phyloP scores from a whole-genome alignment of 2,329 filamentous ascomycete genomes.

The Anisogramma anomala region DNA sequence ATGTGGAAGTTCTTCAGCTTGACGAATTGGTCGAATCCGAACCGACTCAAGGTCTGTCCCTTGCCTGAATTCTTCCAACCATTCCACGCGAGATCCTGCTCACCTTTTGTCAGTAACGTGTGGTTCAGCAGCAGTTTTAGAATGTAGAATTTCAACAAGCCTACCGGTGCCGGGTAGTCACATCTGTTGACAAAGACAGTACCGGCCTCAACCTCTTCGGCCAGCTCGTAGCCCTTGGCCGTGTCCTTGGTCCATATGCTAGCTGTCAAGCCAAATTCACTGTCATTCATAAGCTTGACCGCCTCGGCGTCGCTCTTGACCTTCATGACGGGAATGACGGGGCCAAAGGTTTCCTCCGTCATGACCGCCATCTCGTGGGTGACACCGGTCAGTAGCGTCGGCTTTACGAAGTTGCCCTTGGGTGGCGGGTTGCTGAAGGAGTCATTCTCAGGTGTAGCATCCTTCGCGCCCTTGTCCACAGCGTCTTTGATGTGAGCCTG shows the following conservation, averaged over 20 bases:
- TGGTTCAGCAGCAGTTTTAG: constrained; percentile 7
- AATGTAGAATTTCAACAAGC: constrained; percentile 20
- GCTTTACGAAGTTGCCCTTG: constrained; percentile 82
- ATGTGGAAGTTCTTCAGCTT: constrained; percentile 94
- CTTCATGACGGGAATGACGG: constrained; percentile 81
- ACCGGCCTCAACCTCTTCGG: constrained; percentile 75
- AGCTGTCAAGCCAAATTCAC: constrained; percentile 87
- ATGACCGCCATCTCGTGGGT: constrained; percentile 79
- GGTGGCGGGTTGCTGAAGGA: constrained; percentile 60
- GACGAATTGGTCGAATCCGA: constrained; percentile 90
- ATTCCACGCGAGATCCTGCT: constrained; percentile 83
- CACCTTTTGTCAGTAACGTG: constrained; percentile 16
- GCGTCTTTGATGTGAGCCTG: constrained; percentile 73
- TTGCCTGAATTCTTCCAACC: constrained; percentile 96
- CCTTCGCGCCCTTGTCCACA: constrained; percentile 67
- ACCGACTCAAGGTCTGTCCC: constrained; percentile 77
- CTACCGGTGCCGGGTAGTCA: constrained; percentile 82
- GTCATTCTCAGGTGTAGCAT: constrained; percentile 71
- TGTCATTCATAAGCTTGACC: constrained; percentile 81
- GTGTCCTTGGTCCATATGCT: constrained; percentile 94
- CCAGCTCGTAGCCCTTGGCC: constrained; percentile 60
- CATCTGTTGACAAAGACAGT: constrained; percentile 94
- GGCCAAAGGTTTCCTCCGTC: constrained; percentile 91
- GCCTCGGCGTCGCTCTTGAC: constrained; percentile 74
- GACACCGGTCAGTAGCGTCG: constrained; percentile 69